phyloP scores from a whole-genome alignment of 2,329 filamentous ascomycete genomes.

The Nemania serpens region DNA sequence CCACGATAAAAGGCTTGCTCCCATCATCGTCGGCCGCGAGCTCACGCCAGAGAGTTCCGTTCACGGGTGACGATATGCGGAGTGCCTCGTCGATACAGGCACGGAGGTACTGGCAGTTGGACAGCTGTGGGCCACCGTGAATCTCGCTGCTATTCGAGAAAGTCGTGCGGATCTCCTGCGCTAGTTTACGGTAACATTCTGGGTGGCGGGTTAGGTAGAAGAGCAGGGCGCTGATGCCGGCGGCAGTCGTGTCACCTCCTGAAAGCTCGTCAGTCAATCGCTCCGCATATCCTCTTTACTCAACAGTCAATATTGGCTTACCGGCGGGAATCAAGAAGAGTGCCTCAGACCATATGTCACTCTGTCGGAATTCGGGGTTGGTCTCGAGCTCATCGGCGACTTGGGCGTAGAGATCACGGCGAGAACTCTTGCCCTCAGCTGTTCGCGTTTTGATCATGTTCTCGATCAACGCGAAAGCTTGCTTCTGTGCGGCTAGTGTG shows the following conservation, averaged over 20 bases:
- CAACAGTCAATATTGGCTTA: not conserved
- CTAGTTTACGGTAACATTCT: slow-evolving; percentile 22
- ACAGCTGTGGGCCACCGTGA: slow-evolving; percentile 21
- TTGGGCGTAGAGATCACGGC: slow-evolving; percentile 30
- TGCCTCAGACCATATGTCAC: slow-evolving; percentile 31
- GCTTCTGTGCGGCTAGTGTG: slow-evolving; percentile 20
- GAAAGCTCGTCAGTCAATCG: not conserved
- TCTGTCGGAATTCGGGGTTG: slow-evolving; percentile 25
- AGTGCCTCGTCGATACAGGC: slow-evolving; percentile 32
- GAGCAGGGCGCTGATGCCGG: slow-evolving; percentile 26
- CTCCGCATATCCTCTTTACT: not conserved
- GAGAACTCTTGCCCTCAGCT: slow-evolving; percentile 19
- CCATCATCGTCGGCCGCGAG: slow-evolving; percentile 21
- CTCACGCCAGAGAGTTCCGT: slow-evolving; percentile 29
- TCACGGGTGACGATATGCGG: slow-evolving; percentile 25
- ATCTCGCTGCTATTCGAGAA: slow-evolving; percentile 22
- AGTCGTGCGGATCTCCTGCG: slow-evolving; percentile 23
- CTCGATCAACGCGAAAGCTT: slow-evolving; percentile 26
- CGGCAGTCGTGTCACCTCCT: slow-evolving; percentile 28
- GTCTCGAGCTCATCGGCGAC: slow-evolving; percentile 22
- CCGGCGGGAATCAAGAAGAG: slow-evolving; percentile 33
- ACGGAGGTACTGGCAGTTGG: slow-evolving; percentile 31
- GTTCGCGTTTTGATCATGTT: slow-evolving; percentile 30
- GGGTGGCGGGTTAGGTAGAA: slow-evolving; percentile 31
- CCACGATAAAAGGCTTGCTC: slow-evolving; percentile 19